phyloP scores from a whole-genome alignment of 208 protist genomes.

The Herpetomonas tarakana region DNA sequence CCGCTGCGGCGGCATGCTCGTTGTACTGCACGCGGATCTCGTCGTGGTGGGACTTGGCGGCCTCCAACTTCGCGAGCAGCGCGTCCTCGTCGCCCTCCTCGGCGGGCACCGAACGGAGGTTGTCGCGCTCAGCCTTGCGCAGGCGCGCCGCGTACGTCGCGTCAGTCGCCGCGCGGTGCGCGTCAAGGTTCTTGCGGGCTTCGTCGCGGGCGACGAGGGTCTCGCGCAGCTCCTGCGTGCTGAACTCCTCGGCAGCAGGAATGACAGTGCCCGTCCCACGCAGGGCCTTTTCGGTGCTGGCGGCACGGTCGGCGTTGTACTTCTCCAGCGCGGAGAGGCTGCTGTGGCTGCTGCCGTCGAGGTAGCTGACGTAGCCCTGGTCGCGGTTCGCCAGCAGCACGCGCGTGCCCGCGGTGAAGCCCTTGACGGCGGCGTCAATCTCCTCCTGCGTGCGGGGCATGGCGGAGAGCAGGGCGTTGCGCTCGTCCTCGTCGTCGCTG shows the following conservation, averaged over 20 bases:
- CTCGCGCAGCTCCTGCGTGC: constrained; percentile 21
- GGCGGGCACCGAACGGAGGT: constrained; percentile 12
- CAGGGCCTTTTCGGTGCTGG: constrained; percentile 19
- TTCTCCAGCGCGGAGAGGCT: constrained; percentile 21
- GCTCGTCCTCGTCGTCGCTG: constrained; percentile 27
- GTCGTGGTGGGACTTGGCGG: constrained; percentile 21
- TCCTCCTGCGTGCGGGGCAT: constrained; percentile 33
- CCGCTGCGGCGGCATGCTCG: constrained; percentile 21
- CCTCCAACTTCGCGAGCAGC: constrained; percentile 20
- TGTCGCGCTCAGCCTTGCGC: constrained; percentile 41
- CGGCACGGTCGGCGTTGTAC: constrained; percentile 43
- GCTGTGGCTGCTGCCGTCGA: constrained; percentile 59
- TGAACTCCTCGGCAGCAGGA: constrained; percentile 38
- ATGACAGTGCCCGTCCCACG: constrained; percentile 25
- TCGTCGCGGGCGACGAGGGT: constrained; percentile 20
- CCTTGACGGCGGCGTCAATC: constrained; percentile 21
- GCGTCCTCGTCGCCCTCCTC: constrained; percentile 31
- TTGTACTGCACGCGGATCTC: constrained; percentile 50
- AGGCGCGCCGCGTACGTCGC: constrained; percentile 43
- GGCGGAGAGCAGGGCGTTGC: constrained; percentile 17
- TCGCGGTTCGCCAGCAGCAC: constrained; percentile 21
- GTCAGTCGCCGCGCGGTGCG: constrained; percentile 33
- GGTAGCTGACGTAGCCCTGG: constrained; percentile 56
- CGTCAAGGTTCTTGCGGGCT: constrained; percentile 61
- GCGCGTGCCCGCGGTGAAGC: constrained; percentile 34